A percentile compares a stretch with the other conserved stretches of the same genome.
Evolutionary conservation across 208 protist genomes (phyloP).

Genomic region (Crithidia acanthocephali): DNA sequence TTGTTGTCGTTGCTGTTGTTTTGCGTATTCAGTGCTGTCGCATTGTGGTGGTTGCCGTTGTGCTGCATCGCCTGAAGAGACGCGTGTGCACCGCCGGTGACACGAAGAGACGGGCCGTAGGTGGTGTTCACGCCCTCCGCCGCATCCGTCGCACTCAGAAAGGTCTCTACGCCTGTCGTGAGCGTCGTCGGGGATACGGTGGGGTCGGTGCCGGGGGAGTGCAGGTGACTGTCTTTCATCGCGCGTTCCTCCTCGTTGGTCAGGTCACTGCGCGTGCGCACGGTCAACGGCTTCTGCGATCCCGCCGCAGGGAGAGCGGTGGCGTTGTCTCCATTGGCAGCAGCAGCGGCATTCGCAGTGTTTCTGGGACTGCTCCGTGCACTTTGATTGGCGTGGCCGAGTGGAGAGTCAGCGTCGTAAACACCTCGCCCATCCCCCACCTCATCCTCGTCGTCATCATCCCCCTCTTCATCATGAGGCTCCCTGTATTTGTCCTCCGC

Average conservation of each 20-base stretch:
- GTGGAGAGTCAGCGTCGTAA: not conserved
- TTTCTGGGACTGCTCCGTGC: no score
- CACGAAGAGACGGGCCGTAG: not conserved
- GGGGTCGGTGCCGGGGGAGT: conserved; percentile 3
- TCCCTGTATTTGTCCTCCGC: no score
- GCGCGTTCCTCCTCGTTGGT: conserved; percentile 9
- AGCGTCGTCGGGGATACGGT: conserved; percentile 8
- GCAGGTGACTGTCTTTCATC: not conserved
- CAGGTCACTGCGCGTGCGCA: conserved; percentile 16
- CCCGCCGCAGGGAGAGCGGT: not conserved
- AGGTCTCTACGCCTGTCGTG: conserved; percentile 13
- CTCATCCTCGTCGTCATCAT: not conserved
- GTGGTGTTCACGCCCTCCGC: not conserved
- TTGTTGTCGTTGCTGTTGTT: not conserved
- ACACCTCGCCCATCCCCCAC: not conserved
- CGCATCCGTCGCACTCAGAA: conserved; percentile 11
- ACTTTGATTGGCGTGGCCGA: no score
- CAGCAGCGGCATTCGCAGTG: not conserved
- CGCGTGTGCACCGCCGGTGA: not conserved
- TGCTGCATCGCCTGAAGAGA: not conserved
- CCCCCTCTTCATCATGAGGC: not conserved
- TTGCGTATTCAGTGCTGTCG: not conserved
- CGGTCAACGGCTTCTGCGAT: no score
- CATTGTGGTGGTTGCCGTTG: not conserved
- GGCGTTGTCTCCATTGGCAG: not conserved